Conservation (phyloP, 148 eudicot species). For the Arbutus unedo region DNA sequence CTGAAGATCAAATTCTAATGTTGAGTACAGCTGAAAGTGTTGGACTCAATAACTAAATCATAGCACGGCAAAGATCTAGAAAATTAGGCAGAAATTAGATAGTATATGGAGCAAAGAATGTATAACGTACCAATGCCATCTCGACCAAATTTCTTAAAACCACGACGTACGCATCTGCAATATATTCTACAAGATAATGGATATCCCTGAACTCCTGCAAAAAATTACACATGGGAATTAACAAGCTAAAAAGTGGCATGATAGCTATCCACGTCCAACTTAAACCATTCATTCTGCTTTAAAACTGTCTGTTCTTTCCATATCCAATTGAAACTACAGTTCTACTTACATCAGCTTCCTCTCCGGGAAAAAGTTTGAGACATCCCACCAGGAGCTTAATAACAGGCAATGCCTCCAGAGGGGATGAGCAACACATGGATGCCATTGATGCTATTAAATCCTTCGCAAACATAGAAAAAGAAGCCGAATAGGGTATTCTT, state of each 20-base stretch:
- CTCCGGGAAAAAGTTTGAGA: slow-evolving; percentile 41
- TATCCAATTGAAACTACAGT: not conserved
- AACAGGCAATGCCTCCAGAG: slow-evolving; percentile 53
- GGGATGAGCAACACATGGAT: slow-evolving; percentile 67
- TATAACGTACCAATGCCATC: slow-evolving; percentile 47
- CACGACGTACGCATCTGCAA: slow-evolving; percentile 59
- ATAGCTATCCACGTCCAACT: not conserved
- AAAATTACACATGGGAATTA: not conserved
- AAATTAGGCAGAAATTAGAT: not conserved
- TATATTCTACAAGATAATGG: slow-evolving; percentile 36
- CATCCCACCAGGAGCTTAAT: slow-evolving; percentile 55
- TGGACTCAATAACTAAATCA: not conserved
- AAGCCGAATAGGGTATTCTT: slow-evolving; percentile 38
- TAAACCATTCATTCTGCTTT: not conserved
- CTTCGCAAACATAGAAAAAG: slow-evolving; percentile 38
- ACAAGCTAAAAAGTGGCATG: not conserved
- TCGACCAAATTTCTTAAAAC: slow-evolving; percentile 51
- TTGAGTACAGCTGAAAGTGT: not conserved
- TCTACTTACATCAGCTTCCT: slow-evolving; percentile 56
- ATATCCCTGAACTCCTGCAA: slow-evolving; percentile 51
- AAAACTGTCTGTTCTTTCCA: not conserved
- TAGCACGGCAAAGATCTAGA: slow-evolving; percentile 3
- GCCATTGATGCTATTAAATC: slow-evolving; percentile 56
- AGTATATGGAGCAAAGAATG: not conserved
- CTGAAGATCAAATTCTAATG: slow-evolving; percentile 1